Percentiles rank a stretch among this genome's conserved stretches.
phyloP scores from a whole-genome alignment of 208 protist species.

The Blechomonas ayalai region DNA sequence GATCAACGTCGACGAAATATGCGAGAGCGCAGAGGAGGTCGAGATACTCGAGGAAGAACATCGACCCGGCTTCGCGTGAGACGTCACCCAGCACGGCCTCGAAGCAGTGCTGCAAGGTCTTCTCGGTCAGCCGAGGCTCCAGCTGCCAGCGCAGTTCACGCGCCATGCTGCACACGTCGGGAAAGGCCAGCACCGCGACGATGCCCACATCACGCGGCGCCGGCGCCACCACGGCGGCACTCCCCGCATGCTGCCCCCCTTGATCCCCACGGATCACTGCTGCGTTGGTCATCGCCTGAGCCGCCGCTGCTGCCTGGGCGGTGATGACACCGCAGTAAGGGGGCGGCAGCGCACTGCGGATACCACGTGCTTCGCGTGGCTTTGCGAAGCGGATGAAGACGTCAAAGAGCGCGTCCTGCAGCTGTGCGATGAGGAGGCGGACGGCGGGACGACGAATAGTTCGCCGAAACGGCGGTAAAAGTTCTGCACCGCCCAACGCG shows the following conservation, averaged over 20 bases:
- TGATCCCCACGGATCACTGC: background rate
- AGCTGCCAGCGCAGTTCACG: constrained; percentile 42
- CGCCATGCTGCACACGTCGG: constrained; percentile 27
- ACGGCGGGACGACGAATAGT: constrained; percentile 9
- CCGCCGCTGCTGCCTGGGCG: background rate
- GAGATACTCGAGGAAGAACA: constrained; percentile 70
- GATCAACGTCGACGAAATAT: constrained; percentile 32
- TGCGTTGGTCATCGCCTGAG: background rate
- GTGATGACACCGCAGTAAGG: constrained; percentile 20
- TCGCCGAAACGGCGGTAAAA: constrained; percentile 12
- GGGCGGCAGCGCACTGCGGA: constrained; percentile 37
- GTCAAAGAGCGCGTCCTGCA: constrained; percentile 32
- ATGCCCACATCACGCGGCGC: constrained; percentile 44
- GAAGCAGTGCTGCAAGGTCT: constrained; percentile 31
- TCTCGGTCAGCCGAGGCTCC: constrained; percentile 12
- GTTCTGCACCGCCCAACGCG: constrained; percentile 21
- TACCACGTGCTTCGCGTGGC: constrained; percentile 47
- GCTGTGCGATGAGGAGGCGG: constrained; percentile 11
- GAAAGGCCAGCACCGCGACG: constrained; percentile 42
- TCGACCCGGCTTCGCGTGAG: constrained; percentile 26
- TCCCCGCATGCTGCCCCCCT: background rate
- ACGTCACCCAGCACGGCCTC: constrained; percentile 24
- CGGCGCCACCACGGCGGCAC: background rate
- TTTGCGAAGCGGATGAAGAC: constrained; percentile 38
- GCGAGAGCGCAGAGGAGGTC: constrained; percentile 54